Evolutionary conservation across 2,329 filamentous ascomycete genomes (phyloP).

Genomic region (Rachicladosporium sp.): DNA sequence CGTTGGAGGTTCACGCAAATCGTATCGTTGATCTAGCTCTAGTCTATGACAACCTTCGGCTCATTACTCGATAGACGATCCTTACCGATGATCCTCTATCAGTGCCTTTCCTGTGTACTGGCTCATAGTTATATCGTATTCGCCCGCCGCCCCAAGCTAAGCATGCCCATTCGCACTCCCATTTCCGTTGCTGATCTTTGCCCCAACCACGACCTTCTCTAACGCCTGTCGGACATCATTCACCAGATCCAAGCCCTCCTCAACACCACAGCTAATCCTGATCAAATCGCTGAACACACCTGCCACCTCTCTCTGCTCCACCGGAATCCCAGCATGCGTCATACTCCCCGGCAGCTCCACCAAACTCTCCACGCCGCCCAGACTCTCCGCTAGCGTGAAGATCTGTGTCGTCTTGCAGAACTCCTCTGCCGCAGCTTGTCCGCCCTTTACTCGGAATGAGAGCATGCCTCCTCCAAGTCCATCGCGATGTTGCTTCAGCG

Average conservation of each 20-base stretch:
- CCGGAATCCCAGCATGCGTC: constrained; percentile 93
- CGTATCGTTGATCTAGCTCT: too few relatives aligned
- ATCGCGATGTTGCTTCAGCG: constrained; percentile 80
- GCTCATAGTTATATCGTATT: too few relatives aligned
- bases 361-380: constrained; percentile 85
- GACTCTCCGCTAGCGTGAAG: constrained; percentile 84
- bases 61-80: too few relatives aligned
- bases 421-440: constrained; percentile 69
- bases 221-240: constrained; percentile 53
- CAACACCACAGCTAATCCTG: constrained; percentile 83
- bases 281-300: constrained; percentile 94
- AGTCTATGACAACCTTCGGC: too few relatives aligned
- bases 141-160: too few relatives aligned
- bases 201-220: constrained; percentile 54
- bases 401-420: constrained; percentile 86
- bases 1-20: too few relatives aligned
- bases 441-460: constrained; percentile 84
- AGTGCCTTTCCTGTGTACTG: too few relatives aligned
- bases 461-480: constrained; percentile 96
- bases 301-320: constrained; percentile 77
- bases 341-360: constrained; percentile 89
- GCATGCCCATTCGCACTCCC: not conserved
- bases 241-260: constrained; percentile 62
- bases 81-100: too few relatives aligned
- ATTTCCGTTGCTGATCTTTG: constrained; percentile 34